phyloP scores from a whole-genome alignment of 169 alveolate genomes.

The Cryptosporidium ryanae region DNA sequence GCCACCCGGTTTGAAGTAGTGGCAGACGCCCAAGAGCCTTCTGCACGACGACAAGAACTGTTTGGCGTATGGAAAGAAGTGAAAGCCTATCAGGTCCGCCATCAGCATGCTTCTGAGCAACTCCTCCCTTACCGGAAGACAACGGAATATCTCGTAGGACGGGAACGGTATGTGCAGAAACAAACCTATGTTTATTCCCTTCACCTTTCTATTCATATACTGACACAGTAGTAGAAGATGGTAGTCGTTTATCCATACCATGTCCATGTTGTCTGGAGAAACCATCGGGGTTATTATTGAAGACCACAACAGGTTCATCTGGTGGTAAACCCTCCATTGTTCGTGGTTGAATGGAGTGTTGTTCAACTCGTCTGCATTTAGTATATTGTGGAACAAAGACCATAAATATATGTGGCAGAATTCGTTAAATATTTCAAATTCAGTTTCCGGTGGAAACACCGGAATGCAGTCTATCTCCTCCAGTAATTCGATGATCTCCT shows the following conservation, averaged over 20 bases:
- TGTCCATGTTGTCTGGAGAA: slow-evolving; percentile 77
- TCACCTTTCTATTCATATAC: slow-evolving; percentile 81
- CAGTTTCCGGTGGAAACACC: slow-evolving; percentile 76
- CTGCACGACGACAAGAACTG: slow-evolving; percentile 89
- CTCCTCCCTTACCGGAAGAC: slow-evolving; percentile 91
- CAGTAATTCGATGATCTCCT: slow-evolving; percentile 67
- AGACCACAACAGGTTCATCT: slow-evolving; percentile 76
- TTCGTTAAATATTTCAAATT: slow-evolving; percentile 71
- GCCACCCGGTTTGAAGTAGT: slow-evolving; percentile 87
- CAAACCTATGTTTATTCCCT: slow-evolving; percentile 88
- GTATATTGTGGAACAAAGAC: slow-evolving; percentile 82
- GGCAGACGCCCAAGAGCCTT: slow-evolving; percentile 89
- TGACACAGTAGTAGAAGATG: slow-evolving; percentile 88
- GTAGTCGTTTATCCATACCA: slow-evolving; percentile 93
- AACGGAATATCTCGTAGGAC: slow-evolving; percentile 87
- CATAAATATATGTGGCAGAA: slow-evolving; percentile 76
- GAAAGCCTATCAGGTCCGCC: slow-evolving; percentile 94
- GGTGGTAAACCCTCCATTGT: slow-evolving; percentile 82
- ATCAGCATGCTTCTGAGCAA: slow-evolving; percentile 90
- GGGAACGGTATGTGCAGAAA: slow-evolving; percentile 95
- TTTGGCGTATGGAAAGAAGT: slow-evolving; percentile 91
- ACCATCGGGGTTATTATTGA: slow-evolving; percentile 78
- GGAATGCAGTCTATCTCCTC: slow-evolving; percentile 76
- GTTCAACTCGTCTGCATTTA: slow-evolving; percentile 80
- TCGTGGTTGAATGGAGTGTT: slow-evolving; percentile 81